Base-by-base conservation (phyloP, 495 filamentous ascomycete species). In the Penicillium chermesinum region DNA sequence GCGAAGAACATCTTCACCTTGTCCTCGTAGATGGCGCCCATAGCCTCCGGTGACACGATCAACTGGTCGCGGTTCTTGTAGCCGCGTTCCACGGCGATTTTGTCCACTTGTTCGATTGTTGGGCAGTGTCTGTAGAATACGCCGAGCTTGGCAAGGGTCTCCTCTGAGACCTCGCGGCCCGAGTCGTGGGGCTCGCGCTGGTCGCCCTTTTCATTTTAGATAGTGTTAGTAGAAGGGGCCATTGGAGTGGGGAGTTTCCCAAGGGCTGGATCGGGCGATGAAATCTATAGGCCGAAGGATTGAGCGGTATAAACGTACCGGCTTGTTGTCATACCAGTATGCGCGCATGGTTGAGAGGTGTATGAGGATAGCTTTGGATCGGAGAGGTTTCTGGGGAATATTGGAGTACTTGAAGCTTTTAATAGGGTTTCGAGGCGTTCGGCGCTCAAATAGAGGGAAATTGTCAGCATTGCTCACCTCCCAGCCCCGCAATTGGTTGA, bases 51-150 rank as follows among this genome's bases (percentile, higher is more conserved):
- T 16, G 88, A 91, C n/a, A 97, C 86, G 52, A 76, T 84, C 61
- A 96, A 85, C 68, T 91, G 82, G 68, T 98, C 93, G 13, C 93
- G 87, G 74, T 97, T 96, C 74, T 86, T 89, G 79, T 98, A 98
- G 47, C 79, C 78, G 52, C 93, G 87, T 49, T 84, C 69, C 0
- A 53, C 19, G 17, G 93, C 93, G 16, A 98, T 78, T 33, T 59
- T 62, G 66, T 98, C 75, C 17, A 96, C 88, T 36, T 68, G 67
- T 35, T 70, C 64, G 17, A 91, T 63, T 7, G 79, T 67, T 16
- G 83, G 76, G 62, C 84, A 82, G 56, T 78, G 74, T 66, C 76
- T 82, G 75, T 91, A 88, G 35, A 88, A 64, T 18, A 98, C 85
- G 52, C 93, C 93, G 10, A 98, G 68, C 30, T 74, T 70, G 43